A percentile compares a stretch with the other conserved stretches of the same genome.
phyloP scores from a whole-genome alignment of 192 early-diverging fungal genomes.

The Umbelopsis isabellina region DNA sequence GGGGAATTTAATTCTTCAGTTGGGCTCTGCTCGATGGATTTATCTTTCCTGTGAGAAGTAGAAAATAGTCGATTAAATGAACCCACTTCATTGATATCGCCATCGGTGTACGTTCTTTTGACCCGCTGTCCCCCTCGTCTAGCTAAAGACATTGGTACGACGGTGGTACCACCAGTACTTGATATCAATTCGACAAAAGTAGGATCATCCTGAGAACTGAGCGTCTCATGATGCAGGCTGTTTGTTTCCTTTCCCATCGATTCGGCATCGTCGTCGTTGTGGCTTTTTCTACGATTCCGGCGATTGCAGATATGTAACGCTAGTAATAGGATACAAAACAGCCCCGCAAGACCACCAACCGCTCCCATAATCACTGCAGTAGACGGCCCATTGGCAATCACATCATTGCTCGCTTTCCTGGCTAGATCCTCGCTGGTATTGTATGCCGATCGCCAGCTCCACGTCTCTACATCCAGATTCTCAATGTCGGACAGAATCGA shows the following conservation, averaged over 20 bases:
- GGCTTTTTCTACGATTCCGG: neutral
- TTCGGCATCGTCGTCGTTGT: slow-evolving; percentile 1
- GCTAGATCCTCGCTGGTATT: slow-evolving; percentile 1
- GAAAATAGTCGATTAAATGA: slow-evolving; percentile 23
- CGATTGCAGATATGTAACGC: slow-evolving; percentile 3
- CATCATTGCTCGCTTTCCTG: neutral
- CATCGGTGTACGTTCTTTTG: neutral
- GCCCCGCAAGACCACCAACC: neutral
- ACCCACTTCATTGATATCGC: neutral
- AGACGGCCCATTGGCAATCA: neutral
- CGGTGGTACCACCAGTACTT: neutral
- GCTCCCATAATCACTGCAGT: slow-evolving; percentile 8
- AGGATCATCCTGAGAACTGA: neutral
- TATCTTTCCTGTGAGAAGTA: slow-evolving; percentile 6
- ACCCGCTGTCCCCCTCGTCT: slow-evolving; percentile 9
- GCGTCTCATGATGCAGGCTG: slow-evolving; percentile 2
- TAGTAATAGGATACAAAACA: neutral
- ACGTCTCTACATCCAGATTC: slow-evolving; percentile 32
- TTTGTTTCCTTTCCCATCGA: neutral
- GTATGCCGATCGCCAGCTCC: slow-evolving; percentile 34
- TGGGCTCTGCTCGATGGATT: neutral
- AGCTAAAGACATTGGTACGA: slow-evolving; percentile 11
- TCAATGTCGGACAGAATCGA: slow-evolving; percentile 39
- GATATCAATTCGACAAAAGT: neutral
- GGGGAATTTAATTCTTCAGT: neutral